Evolutionary conservation across 441 rosid species (phyloP), one percentile per base, ranked within the genome.

Genomic region (Theobroma grandiflorum): DNA sequence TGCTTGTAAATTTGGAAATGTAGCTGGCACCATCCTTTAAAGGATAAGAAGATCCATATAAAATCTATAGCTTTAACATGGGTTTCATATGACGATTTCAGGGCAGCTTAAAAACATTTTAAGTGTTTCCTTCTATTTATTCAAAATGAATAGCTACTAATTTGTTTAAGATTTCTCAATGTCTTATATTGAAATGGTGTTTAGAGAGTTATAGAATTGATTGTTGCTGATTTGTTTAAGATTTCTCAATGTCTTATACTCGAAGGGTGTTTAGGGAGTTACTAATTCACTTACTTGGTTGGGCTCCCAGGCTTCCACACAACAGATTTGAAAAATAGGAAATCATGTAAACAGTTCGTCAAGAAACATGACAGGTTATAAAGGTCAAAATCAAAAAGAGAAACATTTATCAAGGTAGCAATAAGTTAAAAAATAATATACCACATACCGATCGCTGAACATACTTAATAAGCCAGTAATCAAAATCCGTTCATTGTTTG

Each of bases 401-500:
- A 26, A 42, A 57, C 40, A 53, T 5, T 73, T n/a, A 73, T 16
- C 63, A 53, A 71, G 73, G 47, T 33, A 55, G 66, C 7, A 12
- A 35, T 66, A 11, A 31, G 58, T 69, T 50, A 72, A 55, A 18
- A 20, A 63, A 49, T 22, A 72, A 75, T 31, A 64, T 47, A 33
- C 35, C 38, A 80, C 81, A 3, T 89, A 88, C 91, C 85, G 68
- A 72, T 88, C 82, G 77, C 91, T 85, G 78, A 88, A 84, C 81
- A 86, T 79, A 67, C 82, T 79, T 77, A 86, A 64, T 11, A 89
- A 88, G 58, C 91, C 89, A n/a, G 85, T 55, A 45, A 88, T 79
- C 81, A 86, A 62, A 77, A 86, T 53, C 31, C 91, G 85, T 26
- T 88, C 91, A 84, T 85, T 88, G 82, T 88, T 88, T 80, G 89